These are phyloP conservation scores for Hyaloscypha variabilis DNA, from an alignment of 495 filamentous ascomycete genomes.

Conservation along the genomic window DNA sequence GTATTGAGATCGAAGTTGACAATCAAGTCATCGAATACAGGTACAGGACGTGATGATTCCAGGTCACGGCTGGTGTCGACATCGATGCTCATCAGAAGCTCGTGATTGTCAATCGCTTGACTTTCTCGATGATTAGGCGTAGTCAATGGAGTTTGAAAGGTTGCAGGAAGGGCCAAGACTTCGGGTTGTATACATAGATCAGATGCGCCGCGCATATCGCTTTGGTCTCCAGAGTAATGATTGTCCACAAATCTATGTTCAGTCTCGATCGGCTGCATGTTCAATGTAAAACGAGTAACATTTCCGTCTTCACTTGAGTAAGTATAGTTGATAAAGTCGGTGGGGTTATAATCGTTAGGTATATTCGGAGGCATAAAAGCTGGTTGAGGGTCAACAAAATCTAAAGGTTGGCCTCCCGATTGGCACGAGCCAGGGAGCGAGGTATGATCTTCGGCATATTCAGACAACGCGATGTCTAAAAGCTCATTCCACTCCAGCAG, in stretches of 20 bases:
- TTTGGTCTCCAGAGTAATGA: neutral
- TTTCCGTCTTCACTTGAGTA: neutral
- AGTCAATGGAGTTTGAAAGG: neutral
- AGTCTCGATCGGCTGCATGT: neutral
- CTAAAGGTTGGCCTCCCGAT: neutral
- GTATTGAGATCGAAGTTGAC: neutral
- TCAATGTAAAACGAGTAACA: neutral
- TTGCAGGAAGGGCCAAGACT: neutral
- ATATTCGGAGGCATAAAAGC: neutral
- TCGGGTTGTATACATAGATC: neutral
- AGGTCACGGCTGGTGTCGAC: neutral
- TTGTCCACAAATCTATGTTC: neutral
- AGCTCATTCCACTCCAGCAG: neutral
- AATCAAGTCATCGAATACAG: neutral
- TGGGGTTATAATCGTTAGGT: neutral
- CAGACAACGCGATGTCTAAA: neutral
- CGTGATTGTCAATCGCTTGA: neutral
- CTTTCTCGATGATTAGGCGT: neutral
- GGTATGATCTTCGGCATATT: neutral
- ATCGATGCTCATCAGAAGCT: neutral
- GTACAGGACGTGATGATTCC: neutral
- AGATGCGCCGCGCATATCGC: neutral
- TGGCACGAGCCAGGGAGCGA: too few relatives aligned
- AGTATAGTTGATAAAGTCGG: neutral
- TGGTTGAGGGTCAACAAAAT: neutral